phyloP scores from a whole-genome alignment of 306 rosid species.

The Bauhinia variegata region DNA sequence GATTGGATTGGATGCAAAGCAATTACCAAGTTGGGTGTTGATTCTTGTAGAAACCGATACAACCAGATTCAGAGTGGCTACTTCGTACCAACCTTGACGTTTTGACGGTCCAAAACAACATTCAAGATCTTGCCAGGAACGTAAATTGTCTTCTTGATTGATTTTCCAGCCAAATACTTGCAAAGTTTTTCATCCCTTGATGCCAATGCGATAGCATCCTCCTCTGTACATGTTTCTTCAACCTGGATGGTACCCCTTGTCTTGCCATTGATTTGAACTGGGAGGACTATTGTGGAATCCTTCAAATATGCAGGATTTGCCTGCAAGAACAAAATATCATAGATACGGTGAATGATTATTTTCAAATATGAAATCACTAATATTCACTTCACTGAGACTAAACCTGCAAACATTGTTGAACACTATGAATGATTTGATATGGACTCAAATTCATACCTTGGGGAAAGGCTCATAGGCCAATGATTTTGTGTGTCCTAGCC shows the following conservation, averaged over 20 bases:
- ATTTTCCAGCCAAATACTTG: conserved; percentile 67
- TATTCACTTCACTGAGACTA: conserved; percentile 1
- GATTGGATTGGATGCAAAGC: conserved; percentile 13
- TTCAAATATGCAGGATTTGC: conserved; percentile 73
- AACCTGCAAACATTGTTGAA: conserved; percentile 9
- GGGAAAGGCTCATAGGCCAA: conserved; percentile 84
- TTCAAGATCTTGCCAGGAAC: conserved; percentile 92
- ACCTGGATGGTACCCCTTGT: conserved; percentile 89
- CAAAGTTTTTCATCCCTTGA: conserved; percentile 73
- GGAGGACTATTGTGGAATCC: conserved; percentile 70
- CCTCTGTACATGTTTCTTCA: conserved; percentile 86
- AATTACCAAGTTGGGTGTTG: conserved; percentile 24
- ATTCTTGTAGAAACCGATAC: conserved; percentile 21
- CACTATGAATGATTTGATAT: conserved; percentile 25
- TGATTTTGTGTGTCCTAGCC: conserved; percentile 82
- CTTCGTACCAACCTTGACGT: conserved; percentile 52
- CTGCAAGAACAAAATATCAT: conserved; percentile 50
- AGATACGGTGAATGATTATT: conserved; percentile 1
- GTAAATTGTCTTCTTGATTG: conserved; percentile 69
- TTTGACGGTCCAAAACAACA: conserved; percentile 76
- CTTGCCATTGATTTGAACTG: conserved; percentile 96
- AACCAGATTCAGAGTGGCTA: conserved; percentile 27
- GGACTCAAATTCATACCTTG: conserved; percentile 51
- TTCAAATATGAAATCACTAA: neutral
- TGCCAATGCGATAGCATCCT: conserved; percentile 75